A percentile compares a stretch with the other conserved stretches of the same genome.
Conservation (phyloP, 768 basidiomycete species). For the Boletus reticulatus region DNA sequence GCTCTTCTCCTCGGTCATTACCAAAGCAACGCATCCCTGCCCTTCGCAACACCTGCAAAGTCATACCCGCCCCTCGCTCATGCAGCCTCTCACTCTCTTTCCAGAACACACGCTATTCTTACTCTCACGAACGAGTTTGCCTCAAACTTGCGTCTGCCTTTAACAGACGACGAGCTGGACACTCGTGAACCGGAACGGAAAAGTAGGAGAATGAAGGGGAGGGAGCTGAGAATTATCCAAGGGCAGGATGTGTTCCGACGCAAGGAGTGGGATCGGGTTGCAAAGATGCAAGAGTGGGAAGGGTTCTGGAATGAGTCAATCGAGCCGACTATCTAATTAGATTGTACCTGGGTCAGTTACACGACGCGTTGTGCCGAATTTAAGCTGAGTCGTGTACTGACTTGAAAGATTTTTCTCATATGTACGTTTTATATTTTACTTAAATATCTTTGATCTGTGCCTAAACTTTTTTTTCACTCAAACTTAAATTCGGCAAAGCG, state of each 20-base stretch:
- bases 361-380: too few relatives aligned
- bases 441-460: too few relatives aligned
- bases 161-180: conserved; percentile 82
- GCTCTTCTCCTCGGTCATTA: conserved; percentile 87
- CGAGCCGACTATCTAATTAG: not conserved
- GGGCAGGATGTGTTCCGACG: conserved; percentile 66
- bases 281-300: conserved; percentile 32
- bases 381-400: too few relatives aligned
- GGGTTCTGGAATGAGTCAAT: conserved; percentile 31
- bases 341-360: not conserved
- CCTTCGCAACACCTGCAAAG: conserved; percentile 7
- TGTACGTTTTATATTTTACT: too few relatives aligned
- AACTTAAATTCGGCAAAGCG: too few relatives aligned
- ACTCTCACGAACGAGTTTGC: conserved; percentile 58
- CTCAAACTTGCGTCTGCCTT: conserved; percentile 44
- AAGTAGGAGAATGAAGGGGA: conserved; percentile 71
- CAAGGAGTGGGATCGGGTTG: conserved; percentile 32
- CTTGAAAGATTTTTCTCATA: too few relatives aligned
- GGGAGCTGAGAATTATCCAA: conserved; percentile 84
- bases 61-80: conserved; percentile 12
- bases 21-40: conserved; percentile 1
- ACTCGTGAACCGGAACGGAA: conserved; percentile 56
- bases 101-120: conserved; percentile 74
- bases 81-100: conserved; percentile 67
- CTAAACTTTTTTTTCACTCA: too few relatives aligned